These are phyloP conservation scores for Zymoseptoria ardabiliae DNA, from an alignment of 2,329 filamentous ascomycete species.

Conservation along the genomic window DNA sequence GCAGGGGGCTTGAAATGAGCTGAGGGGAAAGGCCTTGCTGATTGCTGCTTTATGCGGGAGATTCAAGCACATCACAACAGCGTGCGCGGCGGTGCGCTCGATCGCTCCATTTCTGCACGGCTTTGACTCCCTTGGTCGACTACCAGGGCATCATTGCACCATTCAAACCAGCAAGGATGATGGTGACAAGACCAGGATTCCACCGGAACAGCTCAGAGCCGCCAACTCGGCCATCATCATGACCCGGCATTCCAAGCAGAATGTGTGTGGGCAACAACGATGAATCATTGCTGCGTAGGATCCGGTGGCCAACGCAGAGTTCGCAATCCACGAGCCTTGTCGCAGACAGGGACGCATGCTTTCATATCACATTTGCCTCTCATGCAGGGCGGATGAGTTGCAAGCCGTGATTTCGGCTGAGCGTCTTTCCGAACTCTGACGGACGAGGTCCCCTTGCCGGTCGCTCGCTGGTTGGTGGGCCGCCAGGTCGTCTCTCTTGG, in stretches of 20 bases:
- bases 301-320: background rate
- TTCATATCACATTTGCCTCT: background rate
- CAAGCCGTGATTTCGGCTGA: background rate
- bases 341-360: background rate
- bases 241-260: background rate
- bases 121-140: background rate
- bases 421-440: background rate
- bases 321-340: background rate
- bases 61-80: background rate
- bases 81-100: background rate
- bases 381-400: background rate
- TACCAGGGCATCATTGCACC: background rate
- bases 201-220: background rate
- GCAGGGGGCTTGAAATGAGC: background rate
- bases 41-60: background rate
- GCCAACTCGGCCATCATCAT: background rate
- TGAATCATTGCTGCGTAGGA: background rate
- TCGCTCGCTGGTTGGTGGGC: background rate
- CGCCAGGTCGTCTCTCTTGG: background rate
- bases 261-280: background rate
- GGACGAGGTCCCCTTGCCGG: background rate
- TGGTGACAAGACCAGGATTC: background rate
- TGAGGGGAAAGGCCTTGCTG: background rate
- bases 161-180: background rate
- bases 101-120: background rate